These are phyloP conservation scores for Fusarium chuoi DNA, from an alignment of 2,329 filamentous ascomycete genomes.

Conservation along the genomic window DNA sequence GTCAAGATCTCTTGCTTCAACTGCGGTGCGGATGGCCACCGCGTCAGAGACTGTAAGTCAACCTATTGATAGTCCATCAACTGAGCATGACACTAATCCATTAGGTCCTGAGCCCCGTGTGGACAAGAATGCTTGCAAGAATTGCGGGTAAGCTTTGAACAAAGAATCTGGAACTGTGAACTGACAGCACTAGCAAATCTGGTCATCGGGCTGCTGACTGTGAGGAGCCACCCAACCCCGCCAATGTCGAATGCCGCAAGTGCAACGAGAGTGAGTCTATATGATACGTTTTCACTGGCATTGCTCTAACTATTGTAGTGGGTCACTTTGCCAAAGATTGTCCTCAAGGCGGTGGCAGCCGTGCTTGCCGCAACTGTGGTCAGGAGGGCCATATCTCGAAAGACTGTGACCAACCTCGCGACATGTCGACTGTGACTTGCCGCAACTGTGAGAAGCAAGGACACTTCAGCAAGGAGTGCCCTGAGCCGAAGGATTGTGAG, in stretches of 20 bases:
- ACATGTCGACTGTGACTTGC: constrained; percentile 63
- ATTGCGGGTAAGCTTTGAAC: constrained; percentile 63
- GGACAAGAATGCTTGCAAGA: constrained; percentile 74
- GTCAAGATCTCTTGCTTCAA: constrained; percentile 70
- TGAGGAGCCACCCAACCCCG: constrained; percentile 69
- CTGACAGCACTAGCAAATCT: constrained; percentile 51
- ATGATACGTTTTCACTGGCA: background rate
- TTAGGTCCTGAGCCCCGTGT: constrained; percentile 68
- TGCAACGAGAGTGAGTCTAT: constrained; percentile 66
- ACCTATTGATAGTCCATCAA: background rate
- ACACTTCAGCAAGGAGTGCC: constrained; percentile 71
- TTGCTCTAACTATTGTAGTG: constrained; percentile 48
- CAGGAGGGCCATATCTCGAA: constrained; percentile 67
- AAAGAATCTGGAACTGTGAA: background rate
- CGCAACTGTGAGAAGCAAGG: constrained; percentile 69
- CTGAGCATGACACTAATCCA: constrained; percentile 14
- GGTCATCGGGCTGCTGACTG: constrained; percentile 64
- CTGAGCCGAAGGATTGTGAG: constrained; percentile 60
- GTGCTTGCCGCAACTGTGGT: constrained; percentile 71
- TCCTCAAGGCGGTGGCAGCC: constrained; percentile 66
- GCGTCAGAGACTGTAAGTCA: constrained; percentile 73
- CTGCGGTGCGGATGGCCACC: constrained; percentile 72
- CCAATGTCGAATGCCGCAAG: constrained; percentile 72
- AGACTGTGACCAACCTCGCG: constrained; percentile 61
- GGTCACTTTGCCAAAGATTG: constrained; percentile 74